phyloP scores from a whole-genome alignment of 257 asterid species.

The Penstemon eatonii region DNA sequence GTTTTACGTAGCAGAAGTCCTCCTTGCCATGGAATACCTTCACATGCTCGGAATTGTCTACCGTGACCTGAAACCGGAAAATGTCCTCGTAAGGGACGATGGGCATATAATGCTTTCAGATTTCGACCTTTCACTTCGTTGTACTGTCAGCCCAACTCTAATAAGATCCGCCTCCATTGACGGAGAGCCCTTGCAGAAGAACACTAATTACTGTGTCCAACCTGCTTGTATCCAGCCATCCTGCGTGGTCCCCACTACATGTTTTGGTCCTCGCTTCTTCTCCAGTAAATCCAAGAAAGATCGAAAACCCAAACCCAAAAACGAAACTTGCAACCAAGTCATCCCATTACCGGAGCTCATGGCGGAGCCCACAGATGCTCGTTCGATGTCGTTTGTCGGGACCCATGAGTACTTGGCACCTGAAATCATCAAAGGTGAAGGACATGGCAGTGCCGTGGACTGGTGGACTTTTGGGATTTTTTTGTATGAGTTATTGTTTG shows the following conservation, averaged over 20 bases:
- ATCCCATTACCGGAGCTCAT: constrained; percentile 66
- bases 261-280: constrained; percentile 64
- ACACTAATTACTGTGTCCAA: constrained; percentile 48
- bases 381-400: constrained; percentile 73
- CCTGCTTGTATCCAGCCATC: constrained; percentile 61
- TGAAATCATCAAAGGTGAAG: constrained; percentile 66
- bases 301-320: constrained; percentile 56
- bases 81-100: constrained; percentile 69
- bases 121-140: constrained; percentile 68
- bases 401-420: constrained; percentile 74
- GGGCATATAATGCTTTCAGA: constrained; percentile 74
- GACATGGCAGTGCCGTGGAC: constrained; percentile 78
- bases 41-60: constrained; percentile 77
- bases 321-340: constrained; percentile 59
- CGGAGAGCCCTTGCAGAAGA: constrained; percentile 36
- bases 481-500: constrained; percentile 58
- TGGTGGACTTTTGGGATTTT: constrained; percentile 80
- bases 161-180: constrained; percentile 55
- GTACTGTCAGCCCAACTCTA: constrained; percentile 74
- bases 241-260: constrained; percentile 58
- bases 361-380: constrained; percentile 71
- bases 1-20: constrained; percentile 73
- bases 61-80: constrained; percentile 73
- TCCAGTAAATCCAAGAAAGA: constrained; percentile 66
- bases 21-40: constrained; percentile 64